Percentiles rank a stretch among this genome's conserved stretches.
These are phyloP conservation scores for Effrenium voratum DNA, from an alignment of 73 alveolate genomes.

Conservation along the genomic window DNA sequence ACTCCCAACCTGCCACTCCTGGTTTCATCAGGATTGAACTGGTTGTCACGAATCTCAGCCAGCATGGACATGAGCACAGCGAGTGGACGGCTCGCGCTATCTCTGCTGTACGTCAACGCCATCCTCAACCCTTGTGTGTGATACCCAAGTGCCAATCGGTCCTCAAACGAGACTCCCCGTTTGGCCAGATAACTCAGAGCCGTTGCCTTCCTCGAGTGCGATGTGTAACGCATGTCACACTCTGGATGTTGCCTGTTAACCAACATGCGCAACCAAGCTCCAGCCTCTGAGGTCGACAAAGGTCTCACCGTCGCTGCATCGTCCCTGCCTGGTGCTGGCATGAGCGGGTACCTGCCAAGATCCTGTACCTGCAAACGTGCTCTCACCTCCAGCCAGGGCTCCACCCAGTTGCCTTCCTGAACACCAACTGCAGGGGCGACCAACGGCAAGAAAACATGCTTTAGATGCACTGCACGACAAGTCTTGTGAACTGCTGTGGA, in stretches of 20 bases:
- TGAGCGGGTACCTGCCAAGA: background rate
- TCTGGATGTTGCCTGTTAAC: background rate
- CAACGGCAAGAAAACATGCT: background rate
- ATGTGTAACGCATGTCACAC: background rate
- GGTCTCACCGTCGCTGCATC: background rate
- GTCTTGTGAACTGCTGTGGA: background rate
- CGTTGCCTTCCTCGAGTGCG: background rate
- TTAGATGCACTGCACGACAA: background rate
- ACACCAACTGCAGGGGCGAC: background rate
- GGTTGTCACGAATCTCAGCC: background rate
- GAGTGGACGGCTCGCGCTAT: background rate
- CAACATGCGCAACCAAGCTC: background rate
- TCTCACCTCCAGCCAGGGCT: background rate
- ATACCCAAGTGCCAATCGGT: background rate
- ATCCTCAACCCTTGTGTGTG: background rate
- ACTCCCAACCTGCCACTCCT: conserved; percentile 9
- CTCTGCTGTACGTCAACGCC: background rate
- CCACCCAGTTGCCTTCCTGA: background rate
- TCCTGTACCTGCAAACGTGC: background rate
- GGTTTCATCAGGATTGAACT: background rate
- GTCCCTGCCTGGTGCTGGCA: background rate
- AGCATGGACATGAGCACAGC: background rate
- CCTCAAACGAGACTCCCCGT: background rate
- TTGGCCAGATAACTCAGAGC: background rate
- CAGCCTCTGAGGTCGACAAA: background rate